These are phyloP conservation scores for Dothistroma pini DNA, from an alignment of 2,329 filamentous ascomycete species.

Conservation along the genomic window DNA sequence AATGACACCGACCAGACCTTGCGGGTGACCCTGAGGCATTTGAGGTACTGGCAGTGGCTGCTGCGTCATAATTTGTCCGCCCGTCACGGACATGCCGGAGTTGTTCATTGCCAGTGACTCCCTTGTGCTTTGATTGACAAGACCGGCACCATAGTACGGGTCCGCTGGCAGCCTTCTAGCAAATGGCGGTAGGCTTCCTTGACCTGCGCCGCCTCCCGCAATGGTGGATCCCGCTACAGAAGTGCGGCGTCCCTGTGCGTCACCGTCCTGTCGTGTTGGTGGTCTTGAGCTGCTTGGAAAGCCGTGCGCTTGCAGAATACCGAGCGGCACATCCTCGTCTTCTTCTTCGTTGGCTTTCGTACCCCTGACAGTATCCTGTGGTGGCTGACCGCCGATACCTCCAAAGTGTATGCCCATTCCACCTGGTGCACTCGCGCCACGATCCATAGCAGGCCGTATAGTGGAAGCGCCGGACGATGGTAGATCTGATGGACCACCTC, in stretches of 20 bases:
- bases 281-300: slow-evolving; percentile 77
- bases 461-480: slow-evolving; percentile 37
- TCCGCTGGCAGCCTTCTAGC: slow-evolving; percentile 78
- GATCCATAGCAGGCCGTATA: slow-evolving; percentile 54
- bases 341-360: slow-evolving; percentile 57
- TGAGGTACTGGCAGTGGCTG: slow-evolving; percentile 19
- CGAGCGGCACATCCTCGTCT: slow-evolving; percentile 83
- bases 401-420: slow-evolving; percentile 28
- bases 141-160: slow-evolving; percentile 74
- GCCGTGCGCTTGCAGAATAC: slow-evolving; percentile 81
- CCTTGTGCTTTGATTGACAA: slow-evolving; percentile 67
- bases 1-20: slow-evolving; percentile 83
- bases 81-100: slow-evolving; percentile 38
- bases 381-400: slow-evolving; percentile 31
- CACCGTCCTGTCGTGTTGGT: slow-evolving; percentile 56
- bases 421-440: slow-evolving; percentile 42
- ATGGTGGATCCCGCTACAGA: slow-evolving; percentile 50
- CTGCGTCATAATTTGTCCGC: slow-evolving; percentile 28
- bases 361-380: slow-evolving; percentile 23
- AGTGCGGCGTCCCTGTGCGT: slow-evolving; percentile 53
- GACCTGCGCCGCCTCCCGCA: slow-evolving; percentile 40
- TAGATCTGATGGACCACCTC: slow-evolving; percentile 56
- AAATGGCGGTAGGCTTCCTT: slow-evolving; percentile 69
- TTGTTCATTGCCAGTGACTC: slow-evolving; percentile 67
- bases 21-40: slow-evolving; percentile 52